Evolutionary conservation across 345 rosid species (phyloP), one percentile per base, ranked within the genome.

Genomic region (Toxicodendron radicans): DNA sequence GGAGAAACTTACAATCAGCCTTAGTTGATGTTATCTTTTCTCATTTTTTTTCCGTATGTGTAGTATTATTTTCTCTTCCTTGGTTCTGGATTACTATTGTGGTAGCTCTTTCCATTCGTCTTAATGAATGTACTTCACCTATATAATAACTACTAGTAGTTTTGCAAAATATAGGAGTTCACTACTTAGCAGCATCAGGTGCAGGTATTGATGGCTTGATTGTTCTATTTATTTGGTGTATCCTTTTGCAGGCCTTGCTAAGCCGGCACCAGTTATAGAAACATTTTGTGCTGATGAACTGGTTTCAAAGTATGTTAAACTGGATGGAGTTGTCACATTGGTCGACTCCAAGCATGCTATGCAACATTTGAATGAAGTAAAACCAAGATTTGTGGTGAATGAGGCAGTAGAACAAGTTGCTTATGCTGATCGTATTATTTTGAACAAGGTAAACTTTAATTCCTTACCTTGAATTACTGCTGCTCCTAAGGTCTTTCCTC

Each of bases 321-420:
- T 90, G 68, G 95, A 88, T 66, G 95, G 95, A 41, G 95, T 90
- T 78, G 92, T 90, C 78, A 90, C 95, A 13, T 80, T 90, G 82
- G 92, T 90, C 67, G 95, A 90, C 78, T 79, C 91, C 32, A 90
- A 88, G 83, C 90, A 90, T 83, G 90, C 89, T 38, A 81, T 90
- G 90, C 87, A 78, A 74, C 95, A 87, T 73, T 64, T 90, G 56
- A 85, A 85, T 77, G 91, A 90, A 84, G 87, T 84, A 60, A 90
- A 90, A 74, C 91, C 92, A 13, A 83, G 91, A 76, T 90, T 90
- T 81, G 88, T 90, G 59, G 95, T 88, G 63, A 90, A 88, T 75
- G 95, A 88, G 73, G 87, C 92, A n/a, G 88, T 88, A 56, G 95
- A 90, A 63, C 92, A 90, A 84, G 83, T 90, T 73, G 95, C 95